A percentile compares a stretch with the other conserved stretches of the same genome.
phyloP scores from a whole-genome alignment of 1,284 basidiomycete genomes.

The Neotropicomus parvogracilis region DNA sequence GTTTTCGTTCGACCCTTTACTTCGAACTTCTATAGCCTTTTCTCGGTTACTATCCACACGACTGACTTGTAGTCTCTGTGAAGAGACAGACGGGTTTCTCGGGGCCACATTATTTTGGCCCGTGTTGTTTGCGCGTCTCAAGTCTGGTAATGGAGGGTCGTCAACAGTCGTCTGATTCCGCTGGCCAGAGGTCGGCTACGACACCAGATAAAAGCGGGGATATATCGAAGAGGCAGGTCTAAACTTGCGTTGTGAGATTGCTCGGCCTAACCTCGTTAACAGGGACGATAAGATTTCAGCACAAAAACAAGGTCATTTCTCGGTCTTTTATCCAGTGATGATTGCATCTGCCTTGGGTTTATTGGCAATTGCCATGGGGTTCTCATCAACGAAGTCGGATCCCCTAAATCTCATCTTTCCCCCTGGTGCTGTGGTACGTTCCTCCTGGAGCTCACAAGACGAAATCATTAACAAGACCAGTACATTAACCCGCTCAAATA shows the following conservation, averaged over 20 bases:
- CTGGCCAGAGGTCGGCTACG: neutral
- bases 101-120: too few species aligned
- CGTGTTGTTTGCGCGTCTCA: too few species aligned
- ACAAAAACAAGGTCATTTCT: neutral
- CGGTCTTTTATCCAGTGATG: neutral
- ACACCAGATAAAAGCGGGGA: neutral
- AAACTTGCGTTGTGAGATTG: neutral
- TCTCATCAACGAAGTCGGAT: neutral
- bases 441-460: neutral
- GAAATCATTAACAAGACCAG: constrained; percentile 43
- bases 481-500: constrained; percentile 42
- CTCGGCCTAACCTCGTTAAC: neutral
- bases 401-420: constrained; percentile 5
- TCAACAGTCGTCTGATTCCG: neutral
- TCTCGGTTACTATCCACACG: too few species aligned
- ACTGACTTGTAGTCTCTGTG: too few species aligned
- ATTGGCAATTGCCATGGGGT: neutral
- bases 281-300: neutral
- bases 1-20: too few species aligned
- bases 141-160: too few species aligned
- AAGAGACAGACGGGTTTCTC: too few species aligned
- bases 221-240: constrained; percentile 2
- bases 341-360: neutral
- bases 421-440: constrained; percentile 15
- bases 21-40: too few species aligned